These are phyloP conservation scores for Barbatosphaeria neglecta DNA, from an alignment of 495 filamentous ascomycete species.

Conservation along the genomic window DNA sequence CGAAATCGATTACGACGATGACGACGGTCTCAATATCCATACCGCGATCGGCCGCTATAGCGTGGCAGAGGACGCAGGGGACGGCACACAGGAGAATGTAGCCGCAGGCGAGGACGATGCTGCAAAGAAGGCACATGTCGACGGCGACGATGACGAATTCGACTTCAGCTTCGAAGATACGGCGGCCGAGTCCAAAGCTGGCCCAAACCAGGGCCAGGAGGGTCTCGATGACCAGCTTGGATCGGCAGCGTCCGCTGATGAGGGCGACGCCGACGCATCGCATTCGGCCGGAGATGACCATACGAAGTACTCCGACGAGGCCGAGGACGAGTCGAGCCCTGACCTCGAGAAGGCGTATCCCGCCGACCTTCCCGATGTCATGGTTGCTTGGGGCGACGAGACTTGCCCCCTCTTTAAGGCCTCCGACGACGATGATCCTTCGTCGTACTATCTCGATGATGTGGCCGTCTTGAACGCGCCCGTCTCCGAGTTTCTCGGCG, in stretches of 20 bases:
- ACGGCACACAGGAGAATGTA: not conserved
- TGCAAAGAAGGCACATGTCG: no score
- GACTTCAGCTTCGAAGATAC: not conserved
- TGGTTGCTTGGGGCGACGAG: conserved; percentile 53
- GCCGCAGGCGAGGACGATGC: not conserved
- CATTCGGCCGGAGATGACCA: not conserved
- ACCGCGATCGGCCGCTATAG: not conserved
- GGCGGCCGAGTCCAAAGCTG: not conserved
- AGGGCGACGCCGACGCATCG: not conserved
- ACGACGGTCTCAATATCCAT: not conserved
- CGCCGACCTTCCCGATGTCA: conserved; percentile 25
- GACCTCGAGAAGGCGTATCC: not conserved
- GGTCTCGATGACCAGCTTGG: not conserved
- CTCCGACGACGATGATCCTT: conserved; percentile 48
- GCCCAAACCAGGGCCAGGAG: not conserved
- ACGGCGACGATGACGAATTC: not conserved
- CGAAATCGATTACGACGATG: conserved; percentile 18
- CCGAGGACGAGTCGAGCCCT: not conserved
- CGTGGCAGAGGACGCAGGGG: not conserved
- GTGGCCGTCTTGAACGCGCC: conserved; percentile 44
- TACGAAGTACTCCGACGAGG: not conserved
- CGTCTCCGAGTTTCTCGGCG: conserved; percentile 49
- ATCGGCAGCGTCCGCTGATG: not conserved
- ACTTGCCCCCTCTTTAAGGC: conserved; percentile 65
- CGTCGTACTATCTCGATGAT: conserved; percentile 65